Evolutionary conservation across 495 filamentous ascomycete species (phyloP).

Genomic region (Mytilinidion resinicola): DNA sequence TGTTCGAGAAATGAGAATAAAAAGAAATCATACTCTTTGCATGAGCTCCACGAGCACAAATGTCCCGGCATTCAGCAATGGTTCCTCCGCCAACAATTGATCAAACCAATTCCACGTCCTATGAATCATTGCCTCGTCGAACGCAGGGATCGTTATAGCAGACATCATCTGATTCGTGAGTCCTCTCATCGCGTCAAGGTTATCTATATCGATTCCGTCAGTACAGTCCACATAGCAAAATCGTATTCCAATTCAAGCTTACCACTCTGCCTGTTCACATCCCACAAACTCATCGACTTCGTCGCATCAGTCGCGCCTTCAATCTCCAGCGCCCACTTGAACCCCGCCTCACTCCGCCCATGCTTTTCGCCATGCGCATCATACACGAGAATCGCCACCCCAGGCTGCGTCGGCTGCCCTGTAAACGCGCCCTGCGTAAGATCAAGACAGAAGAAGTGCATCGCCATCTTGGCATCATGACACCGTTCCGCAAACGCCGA

Average conservation of each 20-base stretch:
- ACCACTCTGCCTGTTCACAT: conserved; percentile 23
- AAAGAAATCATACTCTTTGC: conserved; percentile 19
- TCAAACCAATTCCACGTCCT: conserved; percentile 31
- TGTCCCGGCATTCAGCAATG: conserved; percentile 18
- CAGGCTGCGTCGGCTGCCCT: conserved; percentile 16
- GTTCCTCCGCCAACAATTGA: conserved; percentile 14
- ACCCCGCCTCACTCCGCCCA: conserved; percentile 20
- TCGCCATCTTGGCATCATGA: conserved; percentile 28
- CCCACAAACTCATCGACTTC: conserved; percentile 11
- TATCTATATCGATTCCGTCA: conserved; percentile 4
- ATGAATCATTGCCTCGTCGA: conserved; percentile 24
- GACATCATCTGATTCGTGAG: conserved; percentile 24
- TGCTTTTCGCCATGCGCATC: conserved; percentile 33
- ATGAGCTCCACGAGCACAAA: conserved; percentile 32
- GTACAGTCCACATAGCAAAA: neutral
- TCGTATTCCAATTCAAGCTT: neutral
- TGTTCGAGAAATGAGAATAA: neutral
- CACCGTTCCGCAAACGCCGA: conserved; percentile 12
- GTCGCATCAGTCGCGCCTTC: conserved; percentile 22
- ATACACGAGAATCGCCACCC: conserved; percentile 24
- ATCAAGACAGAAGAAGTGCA: conserved; percentile 29
- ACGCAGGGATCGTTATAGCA: conserved; percentile 18
- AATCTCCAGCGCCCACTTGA: conserved; percentile 31
- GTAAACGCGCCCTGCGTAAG: conserved; percentile 14
- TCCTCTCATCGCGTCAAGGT: conserved; percentile 13